These are phyloP conservation scores for Thoreauomyces humboldtii DNA, from an alignment of 192 early-diverging fungal species.

Conservation along the genomic window DNA sequence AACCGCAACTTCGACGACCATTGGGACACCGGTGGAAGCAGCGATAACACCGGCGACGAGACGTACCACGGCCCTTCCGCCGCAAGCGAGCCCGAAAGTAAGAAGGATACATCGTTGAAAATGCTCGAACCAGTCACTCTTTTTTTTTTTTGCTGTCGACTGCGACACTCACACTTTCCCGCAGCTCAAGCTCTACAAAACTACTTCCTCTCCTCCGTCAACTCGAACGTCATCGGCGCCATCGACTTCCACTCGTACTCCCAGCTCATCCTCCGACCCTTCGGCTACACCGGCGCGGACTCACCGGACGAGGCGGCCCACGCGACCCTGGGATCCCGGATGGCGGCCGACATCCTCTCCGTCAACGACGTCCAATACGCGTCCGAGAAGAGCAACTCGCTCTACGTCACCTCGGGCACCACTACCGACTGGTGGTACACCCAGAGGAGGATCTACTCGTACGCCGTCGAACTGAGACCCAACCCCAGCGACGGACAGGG, in stretches of 20 bases:
- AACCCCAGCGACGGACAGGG: constrained; percentile 26
- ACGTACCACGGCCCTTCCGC: constrained; percentile 49
- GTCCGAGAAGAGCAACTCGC: constrained; percentile 23
- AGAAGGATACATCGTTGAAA: too few species aligned
- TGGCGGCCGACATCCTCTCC: constrained; percentile 30
- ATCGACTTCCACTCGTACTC: constrained; percentile 57
- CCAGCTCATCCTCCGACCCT: constrained; percentile 58
- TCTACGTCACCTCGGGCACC: background rate
- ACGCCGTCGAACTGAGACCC: constrained; percentile 58
- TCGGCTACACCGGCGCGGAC: constrained; percentile 47
- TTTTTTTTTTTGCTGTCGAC: too few species aligned
- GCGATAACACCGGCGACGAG: constrained; percentile 43
- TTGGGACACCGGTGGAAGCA: constrained; percentile 56
- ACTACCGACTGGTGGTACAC: constrained; percentile 56
- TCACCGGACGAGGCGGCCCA: constrained; percentile 41
- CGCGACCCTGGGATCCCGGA: constrained; percentile 43
- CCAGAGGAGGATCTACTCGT: constrained; percentile 42
- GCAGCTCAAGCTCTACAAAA: constrained; percentile 47
- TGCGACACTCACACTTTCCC: too few species aligned
- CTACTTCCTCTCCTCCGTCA: constrained; percentile 41
- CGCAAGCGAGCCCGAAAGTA: constrained; percentile 51
- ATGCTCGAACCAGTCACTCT: too few species aligned
- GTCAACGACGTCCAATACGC: constrained; percentile 48
- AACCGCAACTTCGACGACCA: constrained; percentile 39
- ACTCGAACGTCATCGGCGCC: constrained; percentile 47